Evolutionary conservation across 2,329 filamentous ascomycete species (phyloP).

Genomic region (Colletotrichum chlorophyti): DNA sequence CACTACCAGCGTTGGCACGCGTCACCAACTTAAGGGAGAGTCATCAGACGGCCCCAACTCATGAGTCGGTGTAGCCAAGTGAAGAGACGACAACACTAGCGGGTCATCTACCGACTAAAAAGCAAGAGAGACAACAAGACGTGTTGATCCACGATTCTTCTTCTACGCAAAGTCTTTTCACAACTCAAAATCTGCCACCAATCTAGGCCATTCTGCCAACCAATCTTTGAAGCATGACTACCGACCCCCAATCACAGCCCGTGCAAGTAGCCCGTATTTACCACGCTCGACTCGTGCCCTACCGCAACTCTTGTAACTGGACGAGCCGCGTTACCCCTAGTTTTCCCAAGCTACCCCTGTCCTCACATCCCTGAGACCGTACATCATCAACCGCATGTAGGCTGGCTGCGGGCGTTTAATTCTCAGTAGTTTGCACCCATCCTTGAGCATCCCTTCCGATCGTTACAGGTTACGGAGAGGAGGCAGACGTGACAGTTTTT

Average conservation of each 20-base stretch:
- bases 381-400: neutral
- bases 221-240: no score
- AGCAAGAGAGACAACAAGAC: slow-evolving; percentile 10
- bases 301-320: neutral
- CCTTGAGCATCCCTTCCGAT: neutral
- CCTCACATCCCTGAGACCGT: neutral
- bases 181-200: no score
- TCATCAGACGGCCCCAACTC: neutral
- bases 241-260: neutral
- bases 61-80: neutral
- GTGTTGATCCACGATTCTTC: no score
- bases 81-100: neutral
- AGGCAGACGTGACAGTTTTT: no score
- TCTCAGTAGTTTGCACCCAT: neutral
- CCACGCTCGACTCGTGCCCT: neutral
- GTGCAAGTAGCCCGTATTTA: neutral
- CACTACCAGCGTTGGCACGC: neutral
- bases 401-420: slow-evolving; percentile 18
- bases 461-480: no score
- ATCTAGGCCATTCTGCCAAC: no score
- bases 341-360: slow-evolving; percentile 13
- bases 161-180: no score
- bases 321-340: slow-evolving; percentile 3
- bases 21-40: neutral
- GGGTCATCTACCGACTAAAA: neutral